Conservation (phyloP, 345 rosid species). For the Citrus unshiu region DNA sequence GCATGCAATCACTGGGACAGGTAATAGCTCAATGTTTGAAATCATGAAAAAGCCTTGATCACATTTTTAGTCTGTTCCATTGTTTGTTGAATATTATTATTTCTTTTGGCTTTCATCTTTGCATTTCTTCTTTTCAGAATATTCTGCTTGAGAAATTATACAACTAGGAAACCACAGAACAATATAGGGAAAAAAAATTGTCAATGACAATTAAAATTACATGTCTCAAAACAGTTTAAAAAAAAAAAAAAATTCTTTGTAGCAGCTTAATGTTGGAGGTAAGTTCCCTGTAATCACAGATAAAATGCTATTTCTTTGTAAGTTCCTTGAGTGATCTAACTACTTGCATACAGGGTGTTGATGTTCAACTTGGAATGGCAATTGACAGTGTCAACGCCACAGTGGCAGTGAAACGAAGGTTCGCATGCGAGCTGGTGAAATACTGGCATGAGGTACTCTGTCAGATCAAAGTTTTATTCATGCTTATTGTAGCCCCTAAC, state of each 20-base stretch:
- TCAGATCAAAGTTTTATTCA: background rate
- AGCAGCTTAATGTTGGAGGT: too few species aligned
- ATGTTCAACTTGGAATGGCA: constrained; percentile 98
- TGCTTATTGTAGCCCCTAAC: background rate
- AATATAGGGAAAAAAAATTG: too few species aligned
- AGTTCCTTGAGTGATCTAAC: background rate
- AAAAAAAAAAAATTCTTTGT: too few species aligned
- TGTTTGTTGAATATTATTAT: too few species aligned
- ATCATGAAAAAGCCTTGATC: background rate
- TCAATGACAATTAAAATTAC: too few species aligned
- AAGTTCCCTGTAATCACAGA: background rate
- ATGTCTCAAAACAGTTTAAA: too few species aligned
- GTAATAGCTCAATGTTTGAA: constrained; percentile 24
- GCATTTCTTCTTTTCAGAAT: too few species aligned
- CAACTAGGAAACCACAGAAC: too few species aligned
- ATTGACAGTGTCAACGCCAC: constrained; percentile 95
- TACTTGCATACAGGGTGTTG: constrained; percentile 58
- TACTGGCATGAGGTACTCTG: constrained; percentile 89
- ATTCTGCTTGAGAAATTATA: too few species aligned
- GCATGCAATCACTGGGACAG: constrained; percentile 70
- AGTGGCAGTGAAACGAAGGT: constrained; percentile 95
- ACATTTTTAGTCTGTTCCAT: too few species aligned
- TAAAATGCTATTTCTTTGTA: background rate
- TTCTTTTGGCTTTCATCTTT: too few species aligned
- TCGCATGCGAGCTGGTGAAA: constrained; percentile 97